These are phyloP conservation scores for Diplocarpon mali DNA, from an alignment of 2,329 filamentous ascomycete species.

Conservation along the genomic window DNA sequence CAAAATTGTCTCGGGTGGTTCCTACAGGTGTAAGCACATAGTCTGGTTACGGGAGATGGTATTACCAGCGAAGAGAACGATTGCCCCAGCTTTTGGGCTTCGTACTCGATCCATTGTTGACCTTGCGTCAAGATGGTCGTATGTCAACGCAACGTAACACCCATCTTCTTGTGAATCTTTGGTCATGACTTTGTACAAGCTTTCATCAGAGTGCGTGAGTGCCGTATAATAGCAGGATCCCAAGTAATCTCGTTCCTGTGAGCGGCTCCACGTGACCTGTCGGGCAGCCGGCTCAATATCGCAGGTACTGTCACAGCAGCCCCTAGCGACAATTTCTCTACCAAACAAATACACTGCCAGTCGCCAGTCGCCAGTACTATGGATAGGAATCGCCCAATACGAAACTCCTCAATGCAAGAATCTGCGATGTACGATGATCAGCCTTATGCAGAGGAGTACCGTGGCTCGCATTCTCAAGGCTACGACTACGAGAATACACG, in stretches of 20 bases:
- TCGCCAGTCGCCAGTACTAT: conserved; percentile 6
- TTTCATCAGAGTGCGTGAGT: too few relatives aligned
- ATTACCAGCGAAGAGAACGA: conserved; percentile 64
- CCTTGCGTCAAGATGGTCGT: conserved; percentile 45
- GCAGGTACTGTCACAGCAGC: not conserved
- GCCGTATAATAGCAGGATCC: too few relatives aligned
- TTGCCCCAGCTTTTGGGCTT: conserved; percentile 62
- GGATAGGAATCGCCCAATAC: conserved; percentile 15
- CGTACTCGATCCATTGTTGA: conserved; percentile 55
- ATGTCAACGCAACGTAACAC: conserved; percentile 60
- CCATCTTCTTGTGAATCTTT: conserved; percentile 36
- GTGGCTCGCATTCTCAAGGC: conserved; percentile 18
- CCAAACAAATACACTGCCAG: not conserved
- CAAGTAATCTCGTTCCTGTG: too few relatives aligned
- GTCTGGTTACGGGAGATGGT: conserved; percentile 2
- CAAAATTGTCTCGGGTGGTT: conserved; percentile 68
- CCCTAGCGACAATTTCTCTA: not conserved
- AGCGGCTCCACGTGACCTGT: too few relatives aligned
- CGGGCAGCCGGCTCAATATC: not conserved
- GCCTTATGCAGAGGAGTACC: conserved; percentile 17
- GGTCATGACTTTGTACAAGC: conserved; percentile 10
- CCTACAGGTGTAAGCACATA: conserved; percentile 34
- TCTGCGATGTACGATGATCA: conserved; percentile 36
- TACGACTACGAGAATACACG: conserved; percentile 24
- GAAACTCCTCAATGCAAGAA: conserved; percentile 16